Conservation (phyloP, 192 early-diverging fungal genomes). For the Hyaloraphidium curvatum region DNA sequence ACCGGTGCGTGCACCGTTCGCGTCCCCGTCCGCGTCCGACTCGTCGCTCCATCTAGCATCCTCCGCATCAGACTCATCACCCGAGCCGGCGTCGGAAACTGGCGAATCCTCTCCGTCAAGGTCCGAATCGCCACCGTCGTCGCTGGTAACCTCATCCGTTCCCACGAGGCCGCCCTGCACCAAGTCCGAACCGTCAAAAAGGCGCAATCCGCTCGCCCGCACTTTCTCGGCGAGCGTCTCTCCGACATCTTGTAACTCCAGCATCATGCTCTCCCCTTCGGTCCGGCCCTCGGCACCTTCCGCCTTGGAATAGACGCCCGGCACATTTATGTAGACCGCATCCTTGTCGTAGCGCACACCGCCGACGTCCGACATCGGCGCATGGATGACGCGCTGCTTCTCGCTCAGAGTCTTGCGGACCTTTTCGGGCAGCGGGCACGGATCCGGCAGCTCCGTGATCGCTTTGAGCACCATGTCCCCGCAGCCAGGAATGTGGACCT, state of each 20-base stretch:
- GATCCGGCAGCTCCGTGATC: slow-evolving; percentile 66
- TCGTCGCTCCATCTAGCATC: too few species aligned
- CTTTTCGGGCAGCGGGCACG: slow-evolving; percentile 94
- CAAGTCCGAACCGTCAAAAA: too few species aligned
- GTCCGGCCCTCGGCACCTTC: slow-evolving; percentile 31
- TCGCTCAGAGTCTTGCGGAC: slow-evolving; percentile 73
- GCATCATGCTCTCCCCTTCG: slow-evolving; percentile 81
- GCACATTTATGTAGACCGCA: slow-evolving; percentile 94
- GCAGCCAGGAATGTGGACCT: slow-evolving; percentile 88
- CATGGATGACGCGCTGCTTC: slow-evolving; percentile 89
- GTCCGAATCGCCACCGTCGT: too few species aligned
- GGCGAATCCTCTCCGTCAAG: too few species aligned
- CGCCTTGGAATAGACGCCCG: slow-evolving; percentile 29
- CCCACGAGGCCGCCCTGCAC: too few species aligned
- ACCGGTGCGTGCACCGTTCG: too few species aligned
- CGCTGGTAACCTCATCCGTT: too few species aligned
- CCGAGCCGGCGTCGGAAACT: too few species aligned
- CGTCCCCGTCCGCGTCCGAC: too few species aligned
- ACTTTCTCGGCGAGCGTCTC: slow-evolving; percentile 54
- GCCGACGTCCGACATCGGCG: slow-evolving; percentile 94
- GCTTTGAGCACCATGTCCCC: slow-evolving; percentile 68
- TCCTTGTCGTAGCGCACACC: slow-evolving; percentile 99
- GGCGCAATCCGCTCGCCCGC: slow-evolving; percentile 36
- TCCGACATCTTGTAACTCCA: slow-evolving; percentile 68
- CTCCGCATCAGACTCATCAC: too few species aligned